Conservation (phyloP, 176 grass and related monocot genomes). For the Elaeis guineensis region DNA sequence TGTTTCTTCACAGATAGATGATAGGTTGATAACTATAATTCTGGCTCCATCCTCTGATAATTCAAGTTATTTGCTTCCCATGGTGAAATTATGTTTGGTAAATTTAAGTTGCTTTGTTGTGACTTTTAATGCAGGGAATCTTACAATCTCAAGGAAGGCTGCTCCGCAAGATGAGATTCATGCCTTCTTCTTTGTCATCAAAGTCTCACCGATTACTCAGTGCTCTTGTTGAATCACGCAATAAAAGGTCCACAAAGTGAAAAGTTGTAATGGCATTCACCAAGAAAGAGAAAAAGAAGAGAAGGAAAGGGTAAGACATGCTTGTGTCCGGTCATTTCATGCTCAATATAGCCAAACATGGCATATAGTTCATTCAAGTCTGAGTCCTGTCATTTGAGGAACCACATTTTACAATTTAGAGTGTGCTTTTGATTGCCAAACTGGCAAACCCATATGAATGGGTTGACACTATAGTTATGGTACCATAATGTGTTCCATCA, state of each 20-base stretch:
- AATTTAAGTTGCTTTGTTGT: too few relatives aligned
- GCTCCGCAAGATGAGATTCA: slow-evolving; percentile 85
- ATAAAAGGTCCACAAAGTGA: slow-evolving; percentile 95
- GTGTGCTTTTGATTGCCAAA: too few relatives aligned
- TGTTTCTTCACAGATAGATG: background rate
- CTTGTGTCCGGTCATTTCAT: background rate
- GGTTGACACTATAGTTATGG: too few relatives aligned
- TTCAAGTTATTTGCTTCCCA: background rate
- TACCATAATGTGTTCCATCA: too few relatives aligned
- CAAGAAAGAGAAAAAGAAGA: slow-evolving; percentile 83
- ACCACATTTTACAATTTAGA: too few relatives aligned
- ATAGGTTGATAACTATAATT: background rate
- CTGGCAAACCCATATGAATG: too few relatives aligned
- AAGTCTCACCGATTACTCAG: slow-evolving; percentile 85
- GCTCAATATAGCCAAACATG: too few relatives aligned
- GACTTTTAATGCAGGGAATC: slow-evolving; percentile 46
- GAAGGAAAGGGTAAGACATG: slow-evolving; percentile 62
- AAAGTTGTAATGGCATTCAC: slow-evolving; percentile 85
- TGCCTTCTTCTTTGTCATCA: slow-evolving; percentile 96
- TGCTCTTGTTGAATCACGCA: slow-evolving; percentile 89
- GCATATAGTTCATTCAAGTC: too few relatives aligned
- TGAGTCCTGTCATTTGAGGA: too few relatives aligned
- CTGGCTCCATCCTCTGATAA: background rate
- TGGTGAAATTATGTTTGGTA: too few relatives aligned
- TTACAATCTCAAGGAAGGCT: slow-evolving; percentile 98